Evolutionary conservation across 805 yeast genomes (phyloP).

Genomic region (Candida nanaspora): DNA sequence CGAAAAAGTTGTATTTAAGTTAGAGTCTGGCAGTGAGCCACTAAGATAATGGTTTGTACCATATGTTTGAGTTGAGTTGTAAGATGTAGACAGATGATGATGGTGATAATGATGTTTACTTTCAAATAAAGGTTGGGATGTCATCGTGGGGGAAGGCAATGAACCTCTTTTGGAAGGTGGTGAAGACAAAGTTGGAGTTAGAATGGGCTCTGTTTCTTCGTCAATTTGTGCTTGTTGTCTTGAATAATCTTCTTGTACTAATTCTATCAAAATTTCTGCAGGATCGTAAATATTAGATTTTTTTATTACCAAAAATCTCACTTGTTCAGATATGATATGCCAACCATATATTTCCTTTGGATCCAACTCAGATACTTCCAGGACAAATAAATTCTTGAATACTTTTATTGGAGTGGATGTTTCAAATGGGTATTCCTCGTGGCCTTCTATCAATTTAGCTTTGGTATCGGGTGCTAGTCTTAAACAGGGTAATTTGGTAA

Average conservation of each 20-base stretch:
- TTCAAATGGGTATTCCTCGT: slow-evolving; percentile 67
- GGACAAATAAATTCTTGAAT: slow-evolving; percentile 55
- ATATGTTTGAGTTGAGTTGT: slow-evolving; percentile 14
- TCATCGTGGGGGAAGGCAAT: slow-evolving; percentile 13
- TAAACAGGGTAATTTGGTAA: slow-evolving; percentile 59
- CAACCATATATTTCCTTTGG: slow-evolving; percentile 64
- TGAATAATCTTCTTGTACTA: slow-evolving; percentile 44
- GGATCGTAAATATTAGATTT: slow-evolving; percentile 45
- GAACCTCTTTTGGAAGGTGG: slow-evolving; percentile 16
- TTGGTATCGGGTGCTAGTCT: slow-evolving; percentile 53
- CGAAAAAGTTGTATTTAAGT: background rate
- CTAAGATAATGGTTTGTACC: slow-evolving; percentile 17
- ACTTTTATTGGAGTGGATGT: slow-evolving; percentile 57
- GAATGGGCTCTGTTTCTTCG: slow-evolving; percentile 11
- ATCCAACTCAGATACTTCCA: slow-evolving; percentile 53
- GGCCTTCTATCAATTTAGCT: slow-evolving; percentile 49
- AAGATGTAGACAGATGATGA: slow-evolving; percentile 9
- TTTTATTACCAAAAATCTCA: slow-evolving; percentile 47
- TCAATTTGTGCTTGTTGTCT: slow-evolving; percentile 21
- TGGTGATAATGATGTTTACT: slow-evolving; percentile 1
- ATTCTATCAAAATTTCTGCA: slow-evolving; percentile 41
- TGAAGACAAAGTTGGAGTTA: slow-evolving; percentile 11
- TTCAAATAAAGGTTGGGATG: slow-evolving; percentile 3
- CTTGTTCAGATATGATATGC: slow-evolving; percentile 46
- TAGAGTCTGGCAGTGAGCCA: slow-evolving; percentile 18